Percentiles rank a stretch among this genome's conserved stretches.
These are phyloP conservation scores for Globisporangium acanthophoron DNA, from an alignment of 352 stramenopile genomes.

Conservation along the genomic window DNA sequence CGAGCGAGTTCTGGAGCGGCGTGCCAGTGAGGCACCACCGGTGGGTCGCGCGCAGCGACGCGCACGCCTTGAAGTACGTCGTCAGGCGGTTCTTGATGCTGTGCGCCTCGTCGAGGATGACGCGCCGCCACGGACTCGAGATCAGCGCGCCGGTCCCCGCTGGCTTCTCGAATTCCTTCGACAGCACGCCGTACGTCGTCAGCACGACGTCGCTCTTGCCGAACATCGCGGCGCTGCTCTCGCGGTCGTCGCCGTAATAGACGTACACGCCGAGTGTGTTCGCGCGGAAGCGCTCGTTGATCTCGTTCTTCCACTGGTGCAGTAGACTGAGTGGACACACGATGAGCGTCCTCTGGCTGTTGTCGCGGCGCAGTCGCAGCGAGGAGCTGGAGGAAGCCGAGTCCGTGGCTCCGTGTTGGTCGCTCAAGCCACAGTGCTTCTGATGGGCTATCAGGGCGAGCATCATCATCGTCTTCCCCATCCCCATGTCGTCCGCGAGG, in stretches of 20 bases:
- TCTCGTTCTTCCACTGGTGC: slow-evolving; percentile 86
- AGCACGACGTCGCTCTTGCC: slow-evolving; percentile 64
- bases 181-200: slow-evolving; percentile 81
- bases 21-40: slow-evolving; percentile 90
- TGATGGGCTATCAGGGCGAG: slow-evolving; percentile 55
- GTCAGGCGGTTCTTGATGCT: slow-evolving; percentile 87
- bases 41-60: slow-evolving; percentile 42
- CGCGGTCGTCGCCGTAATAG: slow-evolving; percentile 71
- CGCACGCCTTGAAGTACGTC: slow-evolving; percentile 65
- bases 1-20: slow-evolving; percentile 85
- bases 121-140: slow-evolving; percentile 57
- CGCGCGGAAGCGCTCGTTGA: slow-evolving; percentile 53
- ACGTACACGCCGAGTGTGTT: slow-evolving; percentile 49
- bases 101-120: slow-evolving; percentile 91
- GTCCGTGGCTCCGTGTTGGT: not conserved
- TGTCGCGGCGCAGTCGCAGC: slow-evolving; percentile 6
- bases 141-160: slow-evolving; percentile 22
- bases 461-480: slow-evolving; percentile 88
- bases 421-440: slow-evolving; percentile 28
- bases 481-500: slow-evolving; percentile 89
- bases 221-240: slow-evolving; percentile 9
- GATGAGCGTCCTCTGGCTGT: slow-evolving; percentile 58
- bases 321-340: slow-evolving; percentile 85
- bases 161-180: slow-evolving; percentile 53
- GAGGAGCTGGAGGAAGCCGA: not conserved